Evolutionary conservation across 352 stramenopile genomes (phyloP), one percentile per base, ranked within the genome.

Genomic region (Phytopythium litorale): DNA sequence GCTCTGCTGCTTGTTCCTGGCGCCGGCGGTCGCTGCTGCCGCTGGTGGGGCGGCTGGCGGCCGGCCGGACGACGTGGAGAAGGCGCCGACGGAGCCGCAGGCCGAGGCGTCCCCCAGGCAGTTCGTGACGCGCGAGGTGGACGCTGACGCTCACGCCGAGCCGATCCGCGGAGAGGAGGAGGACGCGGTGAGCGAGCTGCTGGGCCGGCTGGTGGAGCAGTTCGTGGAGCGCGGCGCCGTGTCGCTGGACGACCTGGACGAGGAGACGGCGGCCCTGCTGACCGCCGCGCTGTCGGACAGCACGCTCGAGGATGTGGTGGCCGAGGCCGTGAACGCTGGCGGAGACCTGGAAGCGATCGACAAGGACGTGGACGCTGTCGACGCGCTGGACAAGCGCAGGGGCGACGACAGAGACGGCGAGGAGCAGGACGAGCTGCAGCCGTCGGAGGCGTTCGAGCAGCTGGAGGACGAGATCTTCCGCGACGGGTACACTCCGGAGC

Each of bases 401-500:
- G 37, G 33, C 43, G 33, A 52, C 23, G 9, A 9, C n/a, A 15
- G n/a, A 8, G 7, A 15, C 7, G 5, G n/a, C 7, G 11, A 30
- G 6, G 43, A 48, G 8, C 48, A 63, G 12, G 62, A 66, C 19
- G 52, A 73, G 28, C 43, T 71, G 19, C 64, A 84, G 50, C 70
- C 76, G 4, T 82, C 79, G 9, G 71, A 86, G 7, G 57, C 58
- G 25, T 91, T 86, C 50, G 51, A 87, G 25, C 55, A 64, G 11
- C 58, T 91, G 19, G 78, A 89, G 58, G 72, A 85, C 49, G 75
- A 67, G 18, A 65, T 91, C n/a, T 37, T 64, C 19, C 59, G 62
- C 8, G 75, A 87, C 23, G 81, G 79, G 7, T 73, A 78, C 62
- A 79, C 67, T 11, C 7, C 63, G 15, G 74, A 84, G 19, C 38